Evolutionary conservation across 2,329 filamentous ascomycete genomes (phyloP), one percentile per base, ranked within the genome.

Genomic region (Colletotrichum brevisporum): DNA sequence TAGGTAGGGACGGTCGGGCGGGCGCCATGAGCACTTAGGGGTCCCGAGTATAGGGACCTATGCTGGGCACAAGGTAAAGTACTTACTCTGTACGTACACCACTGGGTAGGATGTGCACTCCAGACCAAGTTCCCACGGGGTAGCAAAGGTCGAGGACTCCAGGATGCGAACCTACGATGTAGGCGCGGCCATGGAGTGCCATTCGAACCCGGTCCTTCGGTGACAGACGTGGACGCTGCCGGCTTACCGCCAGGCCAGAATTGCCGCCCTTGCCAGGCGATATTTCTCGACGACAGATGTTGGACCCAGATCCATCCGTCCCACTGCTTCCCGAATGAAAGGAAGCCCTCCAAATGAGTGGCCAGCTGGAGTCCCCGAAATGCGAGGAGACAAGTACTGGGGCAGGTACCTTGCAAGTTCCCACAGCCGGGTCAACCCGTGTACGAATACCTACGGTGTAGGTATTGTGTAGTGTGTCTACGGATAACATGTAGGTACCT

Each of bases 361-460:
- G 56, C 31, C 31, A 55, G 55, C 43, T 60, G 55, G 55, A 31
- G 62, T 60, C 51, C 55, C 55, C 62, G 62, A 66, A 59, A 66
- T 66, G 66, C n/a, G 62, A 66, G 41, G 55, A 69, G 66, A 55
- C 21, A 56, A 65, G 48, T 26, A 59, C 61, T 64, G 54, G 50
- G 54, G 41, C 61, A 39, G 31, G 47, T 64, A 48, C 59, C 47
- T 54, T 43, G 60, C 54, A 50, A 21, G 47, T 53, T 61, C 21
- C 63, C 60, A 39, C 60, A 21, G 39, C 50, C 10, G 3, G 8
- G 2, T 36, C 2, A 36, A 8, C 10, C 10, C 31, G 31, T 36
- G 31, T 36, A 36, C 31, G 31, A 9, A 10, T 36, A 10, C 31
- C 31, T 36, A 36, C 31, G 31, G 9, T 36, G 31, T 36, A 36